Evolutionary conservation across 169 alveolate species (phyloP).

Genomic region (Plasmodium relictum): DNA sequence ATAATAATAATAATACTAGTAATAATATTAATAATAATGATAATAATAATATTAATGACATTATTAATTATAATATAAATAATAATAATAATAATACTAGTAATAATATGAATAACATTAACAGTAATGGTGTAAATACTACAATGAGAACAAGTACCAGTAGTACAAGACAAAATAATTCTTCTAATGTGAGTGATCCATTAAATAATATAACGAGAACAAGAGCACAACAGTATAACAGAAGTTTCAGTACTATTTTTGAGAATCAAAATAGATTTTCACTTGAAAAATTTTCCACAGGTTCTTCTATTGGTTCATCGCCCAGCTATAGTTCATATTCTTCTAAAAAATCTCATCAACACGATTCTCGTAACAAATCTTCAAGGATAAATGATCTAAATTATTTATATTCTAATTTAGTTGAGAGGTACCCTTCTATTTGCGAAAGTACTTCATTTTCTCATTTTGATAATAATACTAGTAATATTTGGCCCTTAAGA

Average conservation of each 20-base stretch:
- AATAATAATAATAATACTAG: background rate
- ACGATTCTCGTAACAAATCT: conserved; percentile 1
- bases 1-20: conserved; percentile 12
- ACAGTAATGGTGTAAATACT: conserved; percentile 2
- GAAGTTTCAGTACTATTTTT: conserved; percentile 1
- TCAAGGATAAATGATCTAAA: conserved; percentile 26
- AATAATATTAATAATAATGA: background rate
- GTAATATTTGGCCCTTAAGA: conserved; percentile 57
- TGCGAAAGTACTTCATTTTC: conserved; percentile 55
- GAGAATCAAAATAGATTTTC: conserved; percentile 10
- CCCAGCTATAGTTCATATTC: background rate
- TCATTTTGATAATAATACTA: conserved; percentile 55
- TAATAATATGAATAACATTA: conserved; percentile 2
- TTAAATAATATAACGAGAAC: conserved; percentile 2
- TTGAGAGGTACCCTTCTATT: conserved; percentile 34
- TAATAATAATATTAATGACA: conserved; percentile 4
- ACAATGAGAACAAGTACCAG: background rate
- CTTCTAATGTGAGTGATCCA: conserved; percentile 5
- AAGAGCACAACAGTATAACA: background rate
- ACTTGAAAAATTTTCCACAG: conserved; percentile 7
- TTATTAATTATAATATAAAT: background rate
- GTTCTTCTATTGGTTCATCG: background rate
- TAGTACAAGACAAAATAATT: conserved; percentile 16
- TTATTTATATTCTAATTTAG: conserved; percentile 32
- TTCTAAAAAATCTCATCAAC: conserved; percentile 13